phyloP scores from a whole-genome alignment of 2,329 filamentous ascomycete species.

The Hymenoscyphus scutula region DNA sequence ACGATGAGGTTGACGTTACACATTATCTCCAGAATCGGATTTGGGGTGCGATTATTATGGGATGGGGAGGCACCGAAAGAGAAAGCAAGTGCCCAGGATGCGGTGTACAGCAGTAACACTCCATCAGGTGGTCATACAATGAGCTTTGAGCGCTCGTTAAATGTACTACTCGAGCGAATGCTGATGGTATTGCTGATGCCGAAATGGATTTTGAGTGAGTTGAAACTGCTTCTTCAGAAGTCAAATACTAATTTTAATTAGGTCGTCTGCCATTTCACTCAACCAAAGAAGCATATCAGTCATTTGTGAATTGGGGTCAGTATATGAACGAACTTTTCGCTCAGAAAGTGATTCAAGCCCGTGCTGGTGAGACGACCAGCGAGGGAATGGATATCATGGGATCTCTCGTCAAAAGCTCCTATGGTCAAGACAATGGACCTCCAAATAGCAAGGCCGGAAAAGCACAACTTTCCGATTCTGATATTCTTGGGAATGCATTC shows the following conservation, averaged over 20 bases:
- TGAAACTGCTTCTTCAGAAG: not conserved
- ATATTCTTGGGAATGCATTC: conserved; percentile 72
- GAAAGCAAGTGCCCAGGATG: conserved; percentile 44
- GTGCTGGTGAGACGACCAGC: conserved; percentile 38
- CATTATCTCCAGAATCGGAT: conserved; percentile 68
- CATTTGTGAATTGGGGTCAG: conserved; percentile 55
- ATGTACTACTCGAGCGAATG: conserved; percentile 52
- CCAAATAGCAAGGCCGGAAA: conserved; percentile 42
- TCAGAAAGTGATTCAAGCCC: conserved; percentile 48
- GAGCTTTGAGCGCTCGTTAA: conserved; percentile 54
- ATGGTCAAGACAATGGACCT: conserved; percentile 32
- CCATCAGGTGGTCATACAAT: conserved; percentile 46
- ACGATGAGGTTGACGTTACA: conserved; percentile 62
- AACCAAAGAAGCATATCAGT: conserved; percentile 44
- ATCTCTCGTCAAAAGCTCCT: conserved; percentile 48
- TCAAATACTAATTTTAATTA: conserved; percentile 20
- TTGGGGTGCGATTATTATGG: conserved; percentile 61
- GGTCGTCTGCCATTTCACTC: conserved; percentile 44
- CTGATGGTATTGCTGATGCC: conserved; percentile 52
- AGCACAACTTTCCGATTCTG: conserved; percentile 58
- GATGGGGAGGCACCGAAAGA: conserved; percentile 56
- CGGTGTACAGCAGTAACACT: conserved; percentile 39
- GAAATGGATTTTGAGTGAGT: conserved; percentile 47
- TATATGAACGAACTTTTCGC: conserved; percentile 61
- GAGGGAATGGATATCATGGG: conserved; percentile 56